Percentiles rank a stretch among this genome's conserved stretches.
Conservation (phyloP, 1,284 basidiomycete genomes). For the Naganishia liquefaciens region DNA sequence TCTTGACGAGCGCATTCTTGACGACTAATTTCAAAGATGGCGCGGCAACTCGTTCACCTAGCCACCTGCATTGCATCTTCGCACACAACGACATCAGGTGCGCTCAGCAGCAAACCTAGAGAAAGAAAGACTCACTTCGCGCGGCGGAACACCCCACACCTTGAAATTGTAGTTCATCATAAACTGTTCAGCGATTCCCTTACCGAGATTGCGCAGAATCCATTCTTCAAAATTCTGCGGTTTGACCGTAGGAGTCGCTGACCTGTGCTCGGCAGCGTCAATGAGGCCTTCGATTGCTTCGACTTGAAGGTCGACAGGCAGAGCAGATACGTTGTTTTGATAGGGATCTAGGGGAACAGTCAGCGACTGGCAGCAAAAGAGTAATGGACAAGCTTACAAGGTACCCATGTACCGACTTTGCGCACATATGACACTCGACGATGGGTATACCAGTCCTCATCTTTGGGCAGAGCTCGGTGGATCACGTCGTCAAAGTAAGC, state of each 20-base stretch:
- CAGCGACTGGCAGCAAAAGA: constrained; percentile 7
- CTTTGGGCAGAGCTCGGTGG: constrained; percentile 56
- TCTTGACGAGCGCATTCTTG: constrained; percentile 58
- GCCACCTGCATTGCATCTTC: constrained; percentile 61
- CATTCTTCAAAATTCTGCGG: constrained; percentile 50
- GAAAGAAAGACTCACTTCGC: constrained; percentile 41
- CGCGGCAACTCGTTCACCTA: constrained; percentile 60
- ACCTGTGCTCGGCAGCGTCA: constrained; percentile 45
- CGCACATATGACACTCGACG: constrained; percentile 60
- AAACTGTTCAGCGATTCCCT: constrained; percentile 58
- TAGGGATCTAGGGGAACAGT: constrained; percentile 38
- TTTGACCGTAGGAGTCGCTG: constrained; percentile 39
- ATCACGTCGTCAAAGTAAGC: constrained; percentile 59
- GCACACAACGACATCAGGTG: background rate
- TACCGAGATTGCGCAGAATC: constrained; percentile 59
- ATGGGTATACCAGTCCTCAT: constrained; percentile 58
- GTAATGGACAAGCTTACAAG: constrained; percentile 44
- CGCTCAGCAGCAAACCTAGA: too few species aligned
- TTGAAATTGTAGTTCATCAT: constrained; percentile 62
- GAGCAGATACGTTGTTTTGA: constrained; percentile 59
- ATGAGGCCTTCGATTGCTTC: constrained; percentile 59
- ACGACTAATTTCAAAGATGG: constrained; percentile 58
- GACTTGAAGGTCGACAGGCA: constrained; percentile 57
- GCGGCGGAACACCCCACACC: constrained; percentile 60
- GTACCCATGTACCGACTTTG: constrained; percentile 57